A percentile compares a stretch with the other conserved stretches of the same genome.
These are phyloP conservation scores for Phialemoniopsis sp. DNA, from an alignment of 2,329 filamentous ascomycete genomes.

Conservation along the genomic window DNA sequence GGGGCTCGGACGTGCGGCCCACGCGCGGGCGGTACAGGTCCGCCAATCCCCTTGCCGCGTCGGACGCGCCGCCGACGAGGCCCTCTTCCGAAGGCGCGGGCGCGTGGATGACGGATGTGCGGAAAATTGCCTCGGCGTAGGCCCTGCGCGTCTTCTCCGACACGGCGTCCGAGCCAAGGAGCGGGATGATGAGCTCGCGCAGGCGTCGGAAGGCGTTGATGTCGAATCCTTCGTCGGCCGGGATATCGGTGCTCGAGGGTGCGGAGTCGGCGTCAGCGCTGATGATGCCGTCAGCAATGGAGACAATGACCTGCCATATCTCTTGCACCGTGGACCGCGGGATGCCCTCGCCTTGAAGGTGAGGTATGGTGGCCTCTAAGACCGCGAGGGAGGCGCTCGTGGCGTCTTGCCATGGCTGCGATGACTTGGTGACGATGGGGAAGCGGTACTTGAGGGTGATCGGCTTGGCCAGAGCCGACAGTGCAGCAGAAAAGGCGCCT, in stretches of 20 bases:
- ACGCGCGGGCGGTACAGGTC: conserved; percentile 61
- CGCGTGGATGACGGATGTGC: conserved; percentile 74
- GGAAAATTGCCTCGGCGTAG: conserved; percentile 75
- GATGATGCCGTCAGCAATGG: conserved; percentile 65
- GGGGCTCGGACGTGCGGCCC: conserved; percentile 68
- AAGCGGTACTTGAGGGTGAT: conserved; percentile 81
- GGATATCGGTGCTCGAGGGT: conserved; percentile 41
- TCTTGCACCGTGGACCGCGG: conserved; percentile 40
- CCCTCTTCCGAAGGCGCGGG: conserved; percentile 50
- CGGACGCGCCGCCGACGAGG: neutral
- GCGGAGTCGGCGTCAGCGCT: conserved; percentile 55
- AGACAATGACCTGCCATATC: conserved; percentile 69
- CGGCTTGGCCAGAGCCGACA: conserved; percentile 65
- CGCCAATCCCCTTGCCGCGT: conserved; percentile 31
- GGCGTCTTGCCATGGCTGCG: conserved; percentile 75
- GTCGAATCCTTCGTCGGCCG: conserved; percentile 76
- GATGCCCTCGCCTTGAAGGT: conserved; percentile 46
- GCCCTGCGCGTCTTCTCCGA: conserved; percentile 62
- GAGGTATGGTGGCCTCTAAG: conserved; percentile 60
- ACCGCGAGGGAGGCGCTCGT: conserved; percentile 68
- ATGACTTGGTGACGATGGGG: conserved; percentile 63
- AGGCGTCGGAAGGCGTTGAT: conserved; percentile 68
- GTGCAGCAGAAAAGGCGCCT: conserved; percentile 59
- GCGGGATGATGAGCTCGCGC: conserved; percentile 67
- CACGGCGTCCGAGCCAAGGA: conserved; percentile 62